Percentiles rank a stretch among this genome's conserved stretches.
Conservation (phyloP, 177 flowering plant species). For the Tripterygium wilfordii region DNA sequence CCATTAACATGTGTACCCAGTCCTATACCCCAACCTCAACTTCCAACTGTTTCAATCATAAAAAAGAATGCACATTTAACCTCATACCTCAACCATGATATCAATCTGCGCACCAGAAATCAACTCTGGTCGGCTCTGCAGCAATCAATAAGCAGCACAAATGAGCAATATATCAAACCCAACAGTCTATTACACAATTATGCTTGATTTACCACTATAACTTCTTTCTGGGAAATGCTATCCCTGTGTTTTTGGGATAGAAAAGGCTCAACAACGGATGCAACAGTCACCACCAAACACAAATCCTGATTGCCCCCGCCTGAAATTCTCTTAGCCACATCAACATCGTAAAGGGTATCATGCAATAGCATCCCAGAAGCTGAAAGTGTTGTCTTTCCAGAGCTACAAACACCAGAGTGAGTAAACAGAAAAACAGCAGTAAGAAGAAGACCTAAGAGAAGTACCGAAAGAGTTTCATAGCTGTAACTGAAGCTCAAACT, state of each 20-base stretch:
- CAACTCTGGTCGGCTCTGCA: constrained; percentile 52
- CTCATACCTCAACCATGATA: constrained; percentile 62
- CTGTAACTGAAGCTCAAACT: not conserved
- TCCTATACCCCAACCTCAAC: not conserved
- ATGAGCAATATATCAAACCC: constrained; percentile 7
- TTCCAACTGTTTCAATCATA: not conserved
- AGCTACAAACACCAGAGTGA: constrained; percentile 28
- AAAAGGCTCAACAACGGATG: constrained; percentile 81
- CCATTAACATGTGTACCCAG: not conserved
- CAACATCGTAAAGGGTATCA: constrained; percentile 21
- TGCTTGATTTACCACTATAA: not conserved
- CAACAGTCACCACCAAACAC: constrained; percentile 60
- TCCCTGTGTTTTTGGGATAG: constrained; percentile 34
- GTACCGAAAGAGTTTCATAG: not conserved
- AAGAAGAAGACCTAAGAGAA: not conserved
- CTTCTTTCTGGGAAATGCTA: constrained; percentile 32
- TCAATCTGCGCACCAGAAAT: constrained; percentile 66
- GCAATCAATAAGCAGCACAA: constrained; percentile 6
- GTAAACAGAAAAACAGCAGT: not conserved
- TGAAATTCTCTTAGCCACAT: constrained; percentile 12
- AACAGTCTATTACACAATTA: constrained; percentile 2
- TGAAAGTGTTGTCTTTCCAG: constrained; percentile 82
- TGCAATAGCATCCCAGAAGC: constrained; percentile 82
- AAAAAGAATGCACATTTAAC: not conserved
- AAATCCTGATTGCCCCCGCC: constrained; percentile 7